Percentiles rank a stretch among this genome's conserved stretches.
Conservation (phyloP, 2,329 filamentous ascomycete genomes). For the Gliomastix tumulicola region DNA sequence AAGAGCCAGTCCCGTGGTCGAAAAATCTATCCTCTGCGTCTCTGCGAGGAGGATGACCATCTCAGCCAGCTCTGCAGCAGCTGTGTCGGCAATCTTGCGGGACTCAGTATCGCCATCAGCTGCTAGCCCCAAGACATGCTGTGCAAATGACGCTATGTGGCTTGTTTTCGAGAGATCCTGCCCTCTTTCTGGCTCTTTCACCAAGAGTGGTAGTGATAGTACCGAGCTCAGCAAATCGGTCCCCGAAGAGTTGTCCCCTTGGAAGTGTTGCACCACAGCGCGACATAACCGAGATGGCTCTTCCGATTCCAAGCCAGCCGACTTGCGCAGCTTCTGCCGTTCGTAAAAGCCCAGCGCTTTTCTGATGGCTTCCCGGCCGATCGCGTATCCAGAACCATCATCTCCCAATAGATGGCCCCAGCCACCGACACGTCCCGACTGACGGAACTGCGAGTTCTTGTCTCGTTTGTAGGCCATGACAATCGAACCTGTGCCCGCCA, state of each 20-base stretch:
- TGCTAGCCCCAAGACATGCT: conserved; percentile 10
- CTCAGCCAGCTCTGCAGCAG: conserved; percentile 8
- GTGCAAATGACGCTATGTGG: conserved; percentile 11
- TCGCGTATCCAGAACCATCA: conserved; percentile 31
- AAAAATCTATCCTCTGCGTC: conserved; percentile 7
- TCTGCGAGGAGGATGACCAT: conserved; percentile 8
- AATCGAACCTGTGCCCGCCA: conserved; percentile 34
- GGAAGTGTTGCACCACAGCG: conserved; percentile 10
- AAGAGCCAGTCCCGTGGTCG: conserved; percentile 9
- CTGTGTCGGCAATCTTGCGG: conserved; percentile 8
- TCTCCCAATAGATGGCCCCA: conserved; percentile 36
- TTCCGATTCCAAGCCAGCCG: not conserved
- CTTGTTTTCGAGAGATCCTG: conserved; percentile 2
- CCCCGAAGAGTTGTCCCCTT: too few species aligned
- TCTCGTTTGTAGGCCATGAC: conserved; percentile 27
- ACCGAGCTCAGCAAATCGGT: too few species aligned
- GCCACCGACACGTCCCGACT: conserved; percentile 27
- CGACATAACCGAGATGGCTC: conserved; percentile 5
- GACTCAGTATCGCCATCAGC: conserved; percentile 9
- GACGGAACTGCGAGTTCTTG: conserved; percentile 9
- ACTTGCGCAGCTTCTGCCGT: conserved; percentile 6
- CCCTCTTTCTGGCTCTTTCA: not conserved
- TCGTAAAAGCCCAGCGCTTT: conserved; percentile 21
- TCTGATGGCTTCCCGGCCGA: conserved; percentile 26
- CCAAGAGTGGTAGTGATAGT: too few species aligned